Evolutionary conservation across 2,329 filamentous ascomycete species (phyloP).

Genomic region (Xylariaceae sp.): DNA sequence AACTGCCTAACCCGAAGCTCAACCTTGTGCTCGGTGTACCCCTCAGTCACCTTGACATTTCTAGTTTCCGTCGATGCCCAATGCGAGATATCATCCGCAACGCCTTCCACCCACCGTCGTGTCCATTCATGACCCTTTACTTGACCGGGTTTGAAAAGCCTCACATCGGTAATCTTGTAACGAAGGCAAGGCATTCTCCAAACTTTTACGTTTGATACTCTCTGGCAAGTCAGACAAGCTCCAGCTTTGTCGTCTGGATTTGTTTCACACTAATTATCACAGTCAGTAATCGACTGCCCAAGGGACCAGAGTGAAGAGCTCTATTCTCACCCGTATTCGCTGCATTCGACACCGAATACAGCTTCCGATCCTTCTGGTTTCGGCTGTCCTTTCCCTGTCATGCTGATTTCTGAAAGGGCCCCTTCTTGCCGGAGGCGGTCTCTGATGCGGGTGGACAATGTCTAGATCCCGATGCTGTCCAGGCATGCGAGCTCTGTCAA

Average conservation of each 20-base stretch:
- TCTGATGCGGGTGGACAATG: slow-evolving; percentile 44
- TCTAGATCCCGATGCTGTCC: slow-evolving; percentile 39
- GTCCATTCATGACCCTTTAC: slow-evolving; percentile 66
- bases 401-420: slow-evolving; percentile 62
- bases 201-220: slow-evolving; percentile 55
- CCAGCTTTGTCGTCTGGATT: slow-evolving; percentile 55
- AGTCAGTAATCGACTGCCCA: slow-evolving; percentile 21
- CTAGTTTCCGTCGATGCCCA: slow-evolving; percentile 61
- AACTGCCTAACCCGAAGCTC: slow-evolving; percentile 60
- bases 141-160: slow-evolving; percentile 63
- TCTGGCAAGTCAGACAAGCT: slow-evolving; percentile 60
- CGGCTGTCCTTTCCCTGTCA: slow-evolving; percentile 59
- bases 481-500: slow-evolving; percentile 26
- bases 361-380: slow-evolving; percentile 62
- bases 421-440: slow-evolving; percentile 48
- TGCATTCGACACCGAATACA: slow-evolving; percentile 68
- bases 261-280: slow-evolving; percentile 54
- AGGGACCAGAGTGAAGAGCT: slow-evolving; percentile 1
- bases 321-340: slow-evolving; percentile 60
- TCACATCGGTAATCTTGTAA: slow-evolving; percentile 65
- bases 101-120: slow-evolving; percentile 61
- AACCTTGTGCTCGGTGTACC: slow-evolving; percentile 56
- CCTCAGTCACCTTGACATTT: slow-evolving; percentile 58
- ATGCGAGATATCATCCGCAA: slow-evolving; percentile 59
- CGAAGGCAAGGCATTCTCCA: slow-evolving; percentile 63